Evolutionary conservation across 129 eudicot species (phyloP).

Genomic region (carrot (Daucus carota)): DH1_v3.0 NC_030385.2:28717501-28718000

Average conservation of each 20-base stretch:
- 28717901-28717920: constrained; percentile 88
- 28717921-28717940: constrained; percentile 42
- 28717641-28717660: neutral
- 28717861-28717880: constrained; percentile 48
- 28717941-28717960: neutral
- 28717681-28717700: constrained; percentile 44
- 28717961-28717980: neutral
- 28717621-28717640: neutral
- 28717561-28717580: constrained; percentile 66
- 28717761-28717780: constrained; percentile 33
- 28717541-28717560: constrained; percentile 75
- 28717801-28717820: constrained; percentile 39
- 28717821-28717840: constrained; percentile 91
- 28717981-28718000: neutral
- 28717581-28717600: constrained; percentile 77
- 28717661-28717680: neutral
- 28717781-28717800: constrained; percentile 51
- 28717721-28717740: constrained; percentile 66
- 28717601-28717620: constrained; percentile 47
- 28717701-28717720: constrained; percentile 71
- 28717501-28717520: constrained; percentile 30
- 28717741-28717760: constrained; percentile 60
- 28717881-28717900: constrained; percentile 52
- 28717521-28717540: constrained; percentile 69
- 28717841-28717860: constrained; percentile 62